Base-by-base conservation (phyloP, 495 filamentous ascomycete species). In the Polyplosphaeria fusca region DNA sequence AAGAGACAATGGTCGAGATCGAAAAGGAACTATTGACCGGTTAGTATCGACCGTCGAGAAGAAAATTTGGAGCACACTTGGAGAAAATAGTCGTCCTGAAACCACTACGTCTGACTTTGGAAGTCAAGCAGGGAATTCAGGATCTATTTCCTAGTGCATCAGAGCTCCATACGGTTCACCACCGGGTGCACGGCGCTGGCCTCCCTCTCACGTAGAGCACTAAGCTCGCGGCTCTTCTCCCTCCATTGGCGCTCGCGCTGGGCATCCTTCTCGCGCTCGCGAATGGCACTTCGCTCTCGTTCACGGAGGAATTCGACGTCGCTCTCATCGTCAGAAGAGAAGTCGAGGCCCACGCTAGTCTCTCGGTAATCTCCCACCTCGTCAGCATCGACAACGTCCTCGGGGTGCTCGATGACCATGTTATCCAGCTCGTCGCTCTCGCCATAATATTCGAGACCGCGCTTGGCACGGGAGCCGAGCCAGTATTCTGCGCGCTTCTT, bases 401-500 rank as follows among this genome's bases (percentile, higher is more conserved):
- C 54, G 4, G 51, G 56, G 14, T 67, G 45, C 32, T 68, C 59
- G 20, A 68, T 66, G 42, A 69, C 68, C 30, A 66, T 42, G 23
- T 69, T 57, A 13, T 63, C 59, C 19, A 62, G 47, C 40, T 57
- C 52, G 20, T 55, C 52, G 38, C 42, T 43, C 35, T 38, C 35
- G 22, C 47, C 59, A 26, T 61, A 57, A 14, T 12, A 16, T 28
- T 57, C 41, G 12, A 52, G 13, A 12, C 47, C 47, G 1, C 38
- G 41, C 35, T 50, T 13, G 70, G 76, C 52, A 72, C 75, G 41
- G 72, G 87, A 82, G 2, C 89, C 89, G 14, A 95, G 76, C 91
- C 91, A 96, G 67, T 84, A 94, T 47, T 76, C 79, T 11, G 88
- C 86, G 19, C 89, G 81, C 72, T 95, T 95, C 54, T 80, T 81